Evolutionary conservation across 2,329 filamentous ascomycete species (phyloP).

Genomic region (Pezizomycotina sp.): DNA sequence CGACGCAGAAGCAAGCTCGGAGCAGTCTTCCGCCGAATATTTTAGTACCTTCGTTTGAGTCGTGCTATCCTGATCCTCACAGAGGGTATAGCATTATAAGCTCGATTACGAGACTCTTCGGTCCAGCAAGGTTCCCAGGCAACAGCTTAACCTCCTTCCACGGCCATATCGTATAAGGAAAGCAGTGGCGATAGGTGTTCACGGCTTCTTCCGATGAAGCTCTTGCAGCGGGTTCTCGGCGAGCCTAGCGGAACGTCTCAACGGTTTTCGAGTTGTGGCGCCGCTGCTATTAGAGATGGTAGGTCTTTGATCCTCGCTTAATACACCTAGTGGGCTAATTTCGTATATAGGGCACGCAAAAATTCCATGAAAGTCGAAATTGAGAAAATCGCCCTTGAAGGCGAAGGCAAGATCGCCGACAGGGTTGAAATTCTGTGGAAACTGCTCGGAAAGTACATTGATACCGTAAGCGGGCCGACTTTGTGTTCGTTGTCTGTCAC

Average conservation of each 20-base stretch:
- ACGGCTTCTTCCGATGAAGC: conserved; percentile 76
- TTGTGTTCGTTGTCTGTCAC: conserved; percentile 83
- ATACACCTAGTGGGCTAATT: too few relatives aligned
- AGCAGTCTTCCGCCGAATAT: too few relatives aligned
- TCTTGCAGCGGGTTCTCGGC: conserved; percentile 78
- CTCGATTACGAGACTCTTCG: conserved; percentile 46
- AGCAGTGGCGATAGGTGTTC: conserved; percentile 82
- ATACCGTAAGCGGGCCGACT: conserved; percentile 76
- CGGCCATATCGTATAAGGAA: conserved; percentile 59
- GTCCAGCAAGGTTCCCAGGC: conserved; percentile 40
- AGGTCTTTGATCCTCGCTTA: too few relatives aligned
- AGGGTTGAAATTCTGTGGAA: conserved; percentile 89
- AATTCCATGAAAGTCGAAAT: conserved; percentile 65
- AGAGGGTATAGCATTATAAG: too few relatives aligned
- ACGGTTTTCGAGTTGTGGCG: conserved; percentile 75
- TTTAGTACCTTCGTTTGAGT: conserved; percentile 34
- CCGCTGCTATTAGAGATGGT: conserved; percentile 68
- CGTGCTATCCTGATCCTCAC: conserved; percentile 30
- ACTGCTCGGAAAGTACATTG: conserved; percentile 83
- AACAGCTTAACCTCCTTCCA: conserved; percentile 56
- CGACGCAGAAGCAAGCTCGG: too few relatives aligned
- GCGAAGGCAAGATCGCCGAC: conserved; percentile 80
- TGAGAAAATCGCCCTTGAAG: conserved; percentile 85
- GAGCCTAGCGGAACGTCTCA: conserved; percentile 92
- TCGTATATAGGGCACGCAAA: conserved; percentile 60